These are phyloP conservation scores for Pyrenophora tritici-repentis DNA, from an alignment of 2,329 filamentous ascomycete genomes.

Conservation along the genomic window DNA sequence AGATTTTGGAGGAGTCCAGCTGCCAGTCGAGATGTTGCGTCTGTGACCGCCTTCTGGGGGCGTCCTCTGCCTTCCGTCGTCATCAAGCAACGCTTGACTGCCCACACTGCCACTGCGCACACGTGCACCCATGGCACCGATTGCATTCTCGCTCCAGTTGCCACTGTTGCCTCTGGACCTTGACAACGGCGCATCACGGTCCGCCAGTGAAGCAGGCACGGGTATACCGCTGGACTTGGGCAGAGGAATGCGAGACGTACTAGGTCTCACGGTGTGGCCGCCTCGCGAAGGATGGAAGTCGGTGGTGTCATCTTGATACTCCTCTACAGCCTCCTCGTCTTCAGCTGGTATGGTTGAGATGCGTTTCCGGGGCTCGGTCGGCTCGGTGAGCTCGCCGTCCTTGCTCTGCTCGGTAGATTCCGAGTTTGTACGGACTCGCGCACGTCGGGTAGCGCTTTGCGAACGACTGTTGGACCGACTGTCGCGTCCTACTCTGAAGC, in stretches of 20 bases:
- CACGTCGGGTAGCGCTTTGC: slow-evolving; percentile 33
- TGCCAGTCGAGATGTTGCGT: slow-evolving; percentile 29
- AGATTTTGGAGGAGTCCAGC: slow-evolving; percentile 36
- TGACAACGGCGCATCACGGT: slow-evolving; percentile 71
- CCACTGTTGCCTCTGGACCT: slow-evolving; percentile 63
- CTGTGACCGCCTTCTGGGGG: slow-evolving; percentile 26
- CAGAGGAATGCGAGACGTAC: slow-evolving; percentile 82
- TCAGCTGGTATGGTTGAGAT: slow-evolving; percentile 50
- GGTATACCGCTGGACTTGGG: slow-evolving; percentile 79
- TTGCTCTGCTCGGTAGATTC: slow-evolving; percentile 31
- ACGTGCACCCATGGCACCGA: slow-evolving; percentile 65
- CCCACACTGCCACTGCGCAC: slow-evolving; percentile 71
- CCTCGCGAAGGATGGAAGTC: slow-evolving; percentile 48
- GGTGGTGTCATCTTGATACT: slow-evolving; percentile 71
- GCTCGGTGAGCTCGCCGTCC: slow-evolving; percentile 31
- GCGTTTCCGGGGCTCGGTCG: slow-evolving; percentile 33
- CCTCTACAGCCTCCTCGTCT: slow-evolving; percentile 47
- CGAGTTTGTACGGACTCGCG: slow-evolving; percentile 41
- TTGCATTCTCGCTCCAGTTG: slow-evolving; percentile 63
- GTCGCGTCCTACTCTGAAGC: slow-evolving; percentile 62
- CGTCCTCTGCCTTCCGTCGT: slow-evolving; percentile 31
- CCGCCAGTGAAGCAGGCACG: slow-evolving; percentile 71
- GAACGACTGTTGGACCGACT: slow-evolving; percentile 47
- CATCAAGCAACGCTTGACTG: slow-evolving; percentile 60
- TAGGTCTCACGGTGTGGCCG: slow-evolving; percentile 58